phyloP scores from a whole-genome alignment of 2,329 filamentous ascomycete genomes.

The Colletotrichum shisoi region DNA sequence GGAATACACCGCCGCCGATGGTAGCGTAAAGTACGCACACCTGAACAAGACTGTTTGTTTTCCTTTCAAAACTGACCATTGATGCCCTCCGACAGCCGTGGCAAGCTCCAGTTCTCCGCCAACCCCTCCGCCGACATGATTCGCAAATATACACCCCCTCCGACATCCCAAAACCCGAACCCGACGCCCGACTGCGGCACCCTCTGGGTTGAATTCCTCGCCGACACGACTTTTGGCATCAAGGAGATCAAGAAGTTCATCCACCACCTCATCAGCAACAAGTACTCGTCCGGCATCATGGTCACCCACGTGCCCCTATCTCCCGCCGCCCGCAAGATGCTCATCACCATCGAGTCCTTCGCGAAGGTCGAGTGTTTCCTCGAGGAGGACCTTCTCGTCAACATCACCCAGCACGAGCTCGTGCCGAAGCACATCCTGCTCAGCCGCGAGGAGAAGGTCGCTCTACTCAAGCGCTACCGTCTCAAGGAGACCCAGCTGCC shows the following conservation, averaged over 20 bases:
- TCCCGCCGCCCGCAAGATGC: slow-evolving; percentile 84
- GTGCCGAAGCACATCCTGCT: slow-evolving; percentile 93
- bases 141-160: slow-evolving; percentile 78
- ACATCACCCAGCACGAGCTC: slow-evolving; percentile 97
- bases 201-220: slow-evolving; percentile 92
- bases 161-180: slow-evolving; percentile 73
- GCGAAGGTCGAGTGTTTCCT: slow-evolving; percentile 93
- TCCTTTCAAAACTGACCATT: slow-evolving; percentile 14
- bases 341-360: slow-evolving; percentile 76
- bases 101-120: slow-evolving; percentile 86
- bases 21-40: slow-evolving; percentile 74
- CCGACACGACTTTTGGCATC: slow-evolving; percentile 81
- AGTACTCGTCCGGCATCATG: slow-evolving; percentile 90
- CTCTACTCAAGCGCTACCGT: slow-evolving; percentile 86
- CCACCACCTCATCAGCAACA: slow-evolving; percentile 78
- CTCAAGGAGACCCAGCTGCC: slow-evolving; percentile 98
- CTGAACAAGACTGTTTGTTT: neutral
- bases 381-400: slow-evolving; percentile 94
- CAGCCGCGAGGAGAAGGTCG: slow-evolving; percentile 86
- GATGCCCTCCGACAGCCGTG: slow-evolving; percentile 65
- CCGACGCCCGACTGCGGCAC: slow-evolving; percentile 80
- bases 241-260: slow-evolving; percentile 92
- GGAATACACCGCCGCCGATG: slow-evolving; percentile 75
- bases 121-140: slow-evolving; percentile 85
- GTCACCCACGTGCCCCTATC: slow-evolving; percentile 84